phyloP scores from a whole-genome alignment of 768 basidiomycete genomes.

The Austroboletus eburneus region DNA sequence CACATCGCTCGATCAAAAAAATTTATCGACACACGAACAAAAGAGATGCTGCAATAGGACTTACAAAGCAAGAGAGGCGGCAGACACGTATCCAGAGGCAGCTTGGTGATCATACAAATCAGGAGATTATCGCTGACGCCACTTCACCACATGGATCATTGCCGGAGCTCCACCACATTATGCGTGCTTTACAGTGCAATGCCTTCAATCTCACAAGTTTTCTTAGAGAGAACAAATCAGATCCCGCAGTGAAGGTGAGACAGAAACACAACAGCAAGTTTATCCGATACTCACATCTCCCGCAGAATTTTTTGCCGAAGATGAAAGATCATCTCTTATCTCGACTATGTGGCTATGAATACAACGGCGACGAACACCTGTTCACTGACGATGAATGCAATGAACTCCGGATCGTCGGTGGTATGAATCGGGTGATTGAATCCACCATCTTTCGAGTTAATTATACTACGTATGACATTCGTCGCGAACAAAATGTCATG shows the following conservation, averaged over 20 bases:
- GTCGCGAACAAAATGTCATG: constrained; percentile 6
- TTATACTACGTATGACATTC: constrained; percentile 22
- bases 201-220: not conserved
- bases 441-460: not conserved
- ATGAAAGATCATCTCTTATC: not conserved
- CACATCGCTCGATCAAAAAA: not conserved
- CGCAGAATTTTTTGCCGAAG: not conserved
- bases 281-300: not conserved
- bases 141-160: not conserved
- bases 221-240: not conserved
- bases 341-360: not conserved
- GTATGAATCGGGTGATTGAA: not conserved
- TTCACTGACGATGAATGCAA: not conserved
- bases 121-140: not conserved
- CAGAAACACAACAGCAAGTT: constrained; percentile 7
- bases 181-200: not conserved
- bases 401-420: not conserved
- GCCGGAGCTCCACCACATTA: not conserved
- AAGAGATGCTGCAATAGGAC: not conserved
- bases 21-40: not conserved
- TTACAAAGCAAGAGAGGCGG: not conserved
- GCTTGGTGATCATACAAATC: not conserved
- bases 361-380: not conserved
- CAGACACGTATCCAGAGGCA: constrained; percentile 7
- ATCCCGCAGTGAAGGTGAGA: not conserved